Evolutionary conservation across 106 monocot genomes (phyloP).

Genomic region (Dendrobium huoshanense): DNA sequence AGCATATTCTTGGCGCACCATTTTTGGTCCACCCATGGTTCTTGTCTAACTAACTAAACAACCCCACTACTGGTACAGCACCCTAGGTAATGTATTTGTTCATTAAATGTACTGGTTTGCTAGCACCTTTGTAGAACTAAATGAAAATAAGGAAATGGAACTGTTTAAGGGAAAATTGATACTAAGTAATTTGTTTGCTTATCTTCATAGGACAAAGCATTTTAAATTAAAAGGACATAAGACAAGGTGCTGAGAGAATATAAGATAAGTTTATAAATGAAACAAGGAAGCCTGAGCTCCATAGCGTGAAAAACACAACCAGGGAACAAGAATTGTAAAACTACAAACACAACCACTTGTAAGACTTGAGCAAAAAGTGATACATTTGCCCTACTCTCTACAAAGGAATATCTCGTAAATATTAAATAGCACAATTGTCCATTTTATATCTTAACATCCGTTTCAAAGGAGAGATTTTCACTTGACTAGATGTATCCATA

Average conservation of each 20-base stretch:
- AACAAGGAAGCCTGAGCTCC: not conserved
- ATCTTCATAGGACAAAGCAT: not conserved
- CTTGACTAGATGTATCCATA: too few relatives aligned
- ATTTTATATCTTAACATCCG: too few relatives aligned
- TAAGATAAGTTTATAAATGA: not conserved
- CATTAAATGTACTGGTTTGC: not conserved
- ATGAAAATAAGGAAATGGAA: not conserved
- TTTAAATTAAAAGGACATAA: too few relatives aligned
- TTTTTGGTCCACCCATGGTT: not conserved
- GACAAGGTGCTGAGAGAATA: not conserved
- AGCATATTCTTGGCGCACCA: not conserved
- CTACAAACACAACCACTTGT: too few relatives aligned
- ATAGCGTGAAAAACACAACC: too few relatives aligned
- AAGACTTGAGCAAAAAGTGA: not conserved
- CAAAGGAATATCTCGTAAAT: too few relatives aligned
- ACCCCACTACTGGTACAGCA: not conserved
- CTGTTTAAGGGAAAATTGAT: not conserved
- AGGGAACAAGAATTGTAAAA: too few relatives aligned
- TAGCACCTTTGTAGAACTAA: not conserved
- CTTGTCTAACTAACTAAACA: not conserved
- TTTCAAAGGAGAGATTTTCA: too few relatives aligned
- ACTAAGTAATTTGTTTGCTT: not conserved
- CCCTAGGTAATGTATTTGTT: not conserved
- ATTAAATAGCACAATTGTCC: too few relatives aligned
- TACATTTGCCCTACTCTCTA: too few relatives aligned